Conservation (phyloP, 345 rosid species). For the Zanthoxylum bungeanum region DNA sequence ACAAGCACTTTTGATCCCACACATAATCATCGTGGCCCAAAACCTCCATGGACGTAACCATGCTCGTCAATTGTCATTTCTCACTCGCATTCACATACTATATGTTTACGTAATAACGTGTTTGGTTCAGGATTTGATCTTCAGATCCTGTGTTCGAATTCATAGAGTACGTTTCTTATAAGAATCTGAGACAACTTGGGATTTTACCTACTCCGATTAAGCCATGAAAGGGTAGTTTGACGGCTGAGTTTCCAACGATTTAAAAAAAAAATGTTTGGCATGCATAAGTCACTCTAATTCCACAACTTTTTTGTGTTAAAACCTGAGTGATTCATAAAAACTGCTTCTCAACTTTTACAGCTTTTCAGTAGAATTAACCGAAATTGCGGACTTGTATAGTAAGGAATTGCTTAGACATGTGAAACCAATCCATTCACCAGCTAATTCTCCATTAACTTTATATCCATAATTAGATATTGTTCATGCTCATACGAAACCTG, state of each 20-base stretch:
- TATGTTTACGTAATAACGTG: conserved; percentile 22
- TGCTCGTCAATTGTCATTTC: not conserved
- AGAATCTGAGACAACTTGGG: no score
- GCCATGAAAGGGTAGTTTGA: no score
- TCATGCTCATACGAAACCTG: conserved; percentile 45
- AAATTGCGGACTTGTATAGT: not conserved
- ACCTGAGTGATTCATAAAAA: not conserved
- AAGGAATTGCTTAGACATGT: conserved; percentile 11
- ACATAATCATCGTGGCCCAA: conserved; percentile 21
- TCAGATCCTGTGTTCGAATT: no score
- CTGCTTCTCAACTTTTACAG: not conserved
- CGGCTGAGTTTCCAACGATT: no score
- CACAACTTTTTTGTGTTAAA: conserved; percentile 6
- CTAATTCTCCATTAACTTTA: conserved; percentile 15
- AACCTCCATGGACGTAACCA: conserved; percentile 10
- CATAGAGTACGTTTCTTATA: no score
- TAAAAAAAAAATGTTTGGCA: no score
- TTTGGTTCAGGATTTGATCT: no score
- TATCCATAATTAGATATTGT: conserved; percentile 11
- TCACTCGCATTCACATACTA: not conserved
- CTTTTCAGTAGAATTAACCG: not conserved
- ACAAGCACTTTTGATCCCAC: conserved; percentile 15
- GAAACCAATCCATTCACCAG: not conserved
- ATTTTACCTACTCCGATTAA: no score
- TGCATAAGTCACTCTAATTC: conserved; percentile 2